Conservation (phyloP, 148 eudicot species). For the Camellia lanceoleosa region DNA sequence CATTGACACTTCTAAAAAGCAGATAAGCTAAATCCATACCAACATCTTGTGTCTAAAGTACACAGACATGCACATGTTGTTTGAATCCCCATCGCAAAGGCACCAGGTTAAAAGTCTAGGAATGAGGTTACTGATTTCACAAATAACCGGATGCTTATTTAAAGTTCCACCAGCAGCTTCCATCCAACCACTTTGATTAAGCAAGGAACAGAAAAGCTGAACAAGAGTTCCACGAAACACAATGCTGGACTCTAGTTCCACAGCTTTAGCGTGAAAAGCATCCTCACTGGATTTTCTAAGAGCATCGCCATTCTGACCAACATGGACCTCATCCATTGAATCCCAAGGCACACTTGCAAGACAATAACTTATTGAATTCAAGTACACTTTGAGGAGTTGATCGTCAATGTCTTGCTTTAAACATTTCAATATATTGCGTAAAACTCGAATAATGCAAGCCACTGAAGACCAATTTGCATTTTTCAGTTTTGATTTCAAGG, state of each 20-base stretch:
- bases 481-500: conserved; percentile 29
- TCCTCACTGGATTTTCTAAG: conserved; percentile 18
- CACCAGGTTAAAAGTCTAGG: conserved; percentile 60
- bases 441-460: conserved; percentile 49
- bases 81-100: conserved; percentile 24
- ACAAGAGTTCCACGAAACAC: conserved; percentile 59
- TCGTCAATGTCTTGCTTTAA: conserved; percentile 46
- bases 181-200: conserved; percentile 23
- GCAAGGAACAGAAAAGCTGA: conserved; percentile 70
- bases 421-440: conserved; percentile 51
- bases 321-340: conserved; percentile 26
- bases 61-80: conserved; percentile 29
- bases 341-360: conserved; percentile 57
- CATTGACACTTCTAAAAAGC: neutral
- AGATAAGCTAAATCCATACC: conserved; percentile 42
- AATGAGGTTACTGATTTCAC: conserved; percentile 35
- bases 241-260: conserved; percentile 28
- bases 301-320: conserved; percentile 13
- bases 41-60: conserved; percentile 80
- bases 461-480: conserved; percentile 49
- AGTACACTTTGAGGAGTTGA: conserved; percentile 31
- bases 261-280: conserved; percentile 14
- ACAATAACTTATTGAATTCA: conserved; percentile 28
- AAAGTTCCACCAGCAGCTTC: conserved; percentile 29
- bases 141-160: conserved; percentile 25